phyloP scores from a whole-genome alignment of 2,329 filamentous ascomycete species.

The Verticillium tricorpus region DNA sequence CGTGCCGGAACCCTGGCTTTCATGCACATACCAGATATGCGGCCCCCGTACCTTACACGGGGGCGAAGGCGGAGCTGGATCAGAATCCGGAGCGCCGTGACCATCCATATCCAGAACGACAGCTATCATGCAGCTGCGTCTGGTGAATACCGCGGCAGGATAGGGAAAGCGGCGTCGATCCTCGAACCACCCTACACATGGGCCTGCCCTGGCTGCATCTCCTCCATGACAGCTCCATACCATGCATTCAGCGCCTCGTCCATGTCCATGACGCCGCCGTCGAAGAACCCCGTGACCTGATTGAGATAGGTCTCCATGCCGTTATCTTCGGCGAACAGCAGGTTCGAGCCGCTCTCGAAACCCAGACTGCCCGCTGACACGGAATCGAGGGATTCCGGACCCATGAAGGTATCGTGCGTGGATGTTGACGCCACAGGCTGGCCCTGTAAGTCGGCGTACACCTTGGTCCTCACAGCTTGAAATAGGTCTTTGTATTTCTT shows the following conservation, averaged over 20 bases:
- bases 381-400: neutral
- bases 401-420: neutral
- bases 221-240: constrained; percentile 12
- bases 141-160: no score
- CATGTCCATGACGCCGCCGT: constrained; percentile 7
- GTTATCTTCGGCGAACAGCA: constrained; percentile 7
- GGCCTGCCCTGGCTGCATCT: constrained; percentile 4
- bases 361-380: neutral
- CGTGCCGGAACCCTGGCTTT: no score
- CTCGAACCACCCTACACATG: neutral
- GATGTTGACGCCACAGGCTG: neutral
- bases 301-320: constrained; percentile 12
- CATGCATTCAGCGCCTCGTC: constrained; percentile 13
- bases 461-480: constrained; percentile 10
- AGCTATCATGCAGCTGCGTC: no score
- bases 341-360: neutral
- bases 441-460: constrained; percentile 7
- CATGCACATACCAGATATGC: no score
- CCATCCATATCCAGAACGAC: no score
- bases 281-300: constrained; percentile 12
- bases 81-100: no score
- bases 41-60: no score
- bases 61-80: no score
- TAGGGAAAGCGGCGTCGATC: neutral
- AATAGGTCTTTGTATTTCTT: constrained; percentile 9